phyloP scores from a whole-genome alignment of 2,329 filamentous ascomycete genomes.

The Geosmithia morbida region DNA sequence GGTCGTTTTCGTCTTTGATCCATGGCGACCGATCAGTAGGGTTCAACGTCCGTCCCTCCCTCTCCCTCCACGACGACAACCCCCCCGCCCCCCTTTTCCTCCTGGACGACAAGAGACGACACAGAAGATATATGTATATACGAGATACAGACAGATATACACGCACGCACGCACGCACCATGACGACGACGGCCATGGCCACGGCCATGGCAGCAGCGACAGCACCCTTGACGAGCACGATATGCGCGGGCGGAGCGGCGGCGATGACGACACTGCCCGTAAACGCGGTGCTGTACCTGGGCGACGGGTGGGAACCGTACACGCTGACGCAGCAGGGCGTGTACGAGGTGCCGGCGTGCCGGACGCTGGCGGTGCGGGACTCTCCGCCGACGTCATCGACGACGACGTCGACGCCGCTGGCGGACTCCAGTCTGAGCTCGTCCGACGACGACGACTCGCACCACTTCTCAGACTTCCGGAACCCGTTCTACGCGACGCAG shows the following conservation, averaged over 20 bases:
- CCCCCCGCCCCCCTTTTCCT: too few relatives aligned
- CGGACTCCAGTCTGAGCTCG: constrained; percentile 16
- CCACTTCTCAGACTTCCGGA: constrained; percentile 50
- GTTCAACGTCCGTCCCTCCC: too few relatives aligned
- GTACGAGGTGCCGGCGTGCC: constrained; percentile 25
- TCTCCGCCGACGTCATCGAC: constrained; percentile 2
- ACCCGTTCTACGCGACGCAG: constrained; percentile 88
- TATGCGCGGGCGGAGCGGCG: constrained; percentile 8
- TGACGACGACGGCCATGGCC: constrained; percentile 1
- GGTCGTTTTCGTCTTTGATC: too few relatives aligned
- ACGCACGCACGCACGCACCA: constrained; percentile 3
- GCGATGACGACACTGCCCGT: constrained; percentile 25
- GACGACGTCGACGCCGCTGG: constrained; percentile 13
- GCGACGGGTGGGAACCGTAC: constrained; percentile 33
- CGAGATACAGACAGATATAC: too few relatives aligned
- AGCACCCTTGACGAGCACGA: constrained; percentile 3
- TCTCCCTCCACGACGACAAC: too few relatives aligned
- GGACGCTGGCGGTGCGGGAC: constrained; percentile 9
- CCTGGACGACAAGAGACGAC: too few relatives aligned
- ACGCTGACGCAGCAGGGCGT: constrained; percentile 44
- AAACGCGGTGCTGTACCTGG: constrained; percentile 32
- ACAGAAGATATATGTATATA: too few relatives aligned
- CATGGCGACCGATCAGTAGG: too few relatives aligned
- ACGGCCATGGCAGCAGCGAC: constrained; percentile 10
- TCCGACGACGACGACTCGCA: constrained; percentile 15